Percentiles rank a stretch among this genome's conserved stretches.
Conservation (phyloP, 2,329 filamentous ascomycete genomes). For the Fusarium annulatum region DNA sequence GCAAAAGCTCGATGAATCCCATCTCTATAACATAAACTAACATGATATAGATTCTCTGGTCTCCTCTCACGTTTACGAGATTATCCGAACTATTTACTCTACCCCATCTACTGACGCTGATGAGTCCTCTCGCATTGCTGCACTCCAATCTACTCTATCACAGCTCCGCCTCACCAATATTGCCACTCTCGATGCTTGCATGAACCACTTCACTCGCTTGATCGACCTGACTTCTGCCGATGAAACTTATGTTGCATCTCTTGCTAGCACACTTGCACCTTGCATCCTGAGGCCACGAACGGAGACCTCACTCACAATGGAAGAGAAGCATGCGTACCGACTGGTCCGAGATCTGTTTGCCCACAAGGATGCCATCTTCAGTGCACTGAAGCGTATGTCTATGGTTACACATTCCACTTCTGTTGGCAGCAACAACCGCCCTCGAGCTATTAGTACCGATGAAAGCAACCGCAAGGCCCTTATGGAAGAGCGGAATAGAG, state of each 20-base stretch:
- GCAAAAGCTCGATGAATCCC: neutral
- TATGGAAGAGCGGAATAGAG: slow-evolving; percentile 92
- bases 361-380: slow-evolving; percentile 95
- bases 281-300: slow-evolving; percentile 88
- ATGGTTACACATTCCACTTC: slow-evolving; percentile 74
- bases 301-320: slow-evolving; percentile 92
- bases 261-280: slow-evolving; percentile 81
- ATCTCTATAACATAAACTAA: slow-evolving; percentile 38
- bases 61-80: slow-evolving; percentile 98
- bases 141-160: slow-evolving; percentile 94
- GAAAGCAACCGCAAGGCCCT: slow-evolving; percentile 94
- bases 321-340: slow-evolving; percentile 92
- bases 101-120: slow-evolving; percentile 80
- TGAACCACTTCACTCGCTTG: slow-evolving; percentile 96
- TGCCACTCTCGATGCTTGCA: slow-evolving; percentile 96
- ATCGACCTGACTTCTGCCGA: slow-evolving; percentile 97
- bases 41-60: slow-evolving; percentile 84
- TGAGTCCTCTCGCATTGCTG: slow-evolving; percentile 83
- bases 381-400: slow-evolving; percentile 91
- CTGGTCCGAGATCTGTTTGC: slow-evolving; percentile 91
- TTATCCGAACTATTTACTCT: slow-evolving; percentile 95
- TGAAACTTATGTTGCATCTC: slow-evolving; percentile 80
- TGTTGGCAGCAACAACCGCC: slow-evolving; percentile 64
- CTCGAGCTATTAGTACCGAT: slow-evolving; percentile 91
- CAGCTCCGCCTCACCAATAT: slow-evolving; percentile 97